Base-by-base conservation (phyloP, 345 rosid genomes). In the Laguncularia racemosa region DNA sequence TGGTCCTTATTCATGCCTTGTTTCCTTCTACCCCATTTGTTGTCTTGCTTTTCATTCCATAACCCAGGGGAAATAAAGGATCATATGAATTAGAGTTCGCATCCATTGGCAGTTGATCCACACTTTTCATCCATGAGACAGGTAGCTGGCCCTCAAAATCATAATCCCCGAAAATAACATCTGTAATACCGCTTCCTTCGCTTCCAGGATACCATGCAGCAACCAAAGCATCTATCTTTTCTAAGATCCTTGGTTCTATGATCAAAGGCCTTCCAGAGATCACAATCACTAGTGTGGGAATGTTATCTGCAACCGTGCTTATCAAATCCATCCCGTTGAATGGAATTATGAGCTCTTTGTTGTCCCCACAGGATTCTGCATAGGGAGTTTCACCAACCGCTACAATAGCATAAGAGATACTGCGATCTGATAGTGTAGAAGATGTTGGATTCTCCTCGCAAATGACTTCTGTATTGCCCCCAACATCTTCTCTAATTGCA, bases 161-260 rank as follows among this genome's bases (percentile, higher is more conserved):
- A 47, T 71, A 67, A 70, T 84, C 83, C 19, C 95, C 98, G 2
- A 84, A 85, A 15, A 88, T 52, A 48, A 84, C 86, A 60, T 88
- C 91, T 16, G 85, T 49, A 2, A 88, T 66, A 23, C 95, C 97
- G 44, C 61, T 68, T 40, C 85, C 96, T 70, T 91, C 95, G 0
- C 69, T 84, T 72, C 96, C 98, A 13, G 95, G 96, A 52, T 88
- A 53, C 98, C 98, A 88, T 47, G 98, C 96, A 47, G 91, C 95
- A 17, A 89, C 73, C n/a, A 88, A 38, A 38, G 84, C 87, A 52
- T 84, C 83, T 2, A 72, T 60, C 71, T 86, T 82, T 56, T 77
- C 87, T 70, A 83, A 64, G 47, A 86, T 52, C 23, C n/a, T 16
- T n/a, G 79, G 77, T 46, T 86, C 85, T 17, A 88, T 14, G 63